Base-by-base conservation (phyloP, 2,329 filamentous ascomycete species). In the Hypoxylon sp. region DNA sequence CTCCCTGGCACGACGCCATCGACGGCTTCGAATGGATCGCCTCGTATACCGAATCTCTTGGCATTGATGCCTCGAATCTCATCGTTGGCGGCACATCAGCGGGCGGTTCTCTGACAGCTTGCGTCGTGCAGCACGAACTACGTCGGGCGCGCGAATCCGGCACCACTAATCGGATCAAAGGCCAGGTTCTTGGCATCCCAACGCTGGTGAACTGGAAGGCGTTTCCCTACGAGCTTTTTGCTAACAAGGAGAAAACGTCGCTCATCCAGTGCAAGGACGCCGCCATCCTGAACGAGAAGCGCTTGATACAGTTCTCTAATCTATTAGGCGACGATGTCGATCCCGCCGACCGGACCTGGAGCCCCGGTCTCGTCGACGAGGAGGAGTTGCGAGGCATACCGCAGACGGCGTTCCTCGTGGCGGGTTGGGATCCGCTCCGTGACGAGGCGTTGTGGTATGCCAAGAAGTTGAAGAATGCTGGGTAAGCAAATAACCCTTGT, bases 11-110 rank as follows among this genome's bases (percentile, higher is more conserved):
- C 61, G 86, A 89, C 61, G 77, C 82, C 0, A 82, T 84, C 71
- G 86, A 87, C 58, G 82, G 82, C 0, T 84, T 86, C 44, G 78
- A 82, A 14, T 88, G 85, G 85, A 69, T 85, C 0, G 77, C 82
- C 40, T 73, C 78, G 10, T 79, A 86, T 63, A 79, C 82, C 0
- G 70, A 75, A 0, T 55, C 70, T 0, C 72, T 86, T 17, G 77
- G 77, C 8, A 80, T 83, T 2, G 81, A 86, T 42, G 59, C 77
- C 0, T 67, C 70, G 0, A 75, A 75, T 1, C 70, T 86, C 2
- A 72, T 85, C 0, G 75, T 85, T 0, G 82, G 83, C 4, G 84
- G 84, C 1, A 78, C 83, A 17, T 85, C 83, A 0, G 82, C 84
- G 0, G 84, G 84, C 2, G 80, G 75, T 0, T 77, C 75, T 60